Evolutionary conservation across 2,329 filamentous ascomycete genomes (phyloP).

Genomic region (Stenocarpella maydis): DNA sequence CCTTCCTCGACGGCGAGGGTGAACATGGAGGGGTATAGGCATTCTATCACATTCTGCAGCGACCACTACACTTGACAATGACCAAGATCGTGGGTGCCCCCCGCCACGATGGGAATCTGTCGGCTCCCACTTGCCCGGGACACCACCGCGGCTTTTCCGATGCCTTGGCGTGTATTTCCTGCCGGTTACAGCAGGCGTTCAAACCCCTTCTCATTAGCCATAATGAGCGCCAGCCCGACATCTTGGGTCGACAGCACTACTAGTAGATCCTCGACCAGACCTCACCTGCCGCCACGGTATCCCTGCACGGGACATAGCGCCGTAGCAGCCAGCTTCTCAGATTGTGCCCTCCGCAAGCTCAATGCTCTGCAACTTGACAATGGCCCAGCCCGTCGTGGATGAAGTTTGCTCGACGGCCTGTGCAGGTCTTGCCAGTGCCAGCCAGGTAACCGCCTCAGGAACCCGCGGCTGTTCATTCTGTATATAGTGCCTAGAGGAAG

Average conservation of each 20-base stretch:
- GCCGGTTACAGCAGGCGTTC: slow-evolving; percentile 18
- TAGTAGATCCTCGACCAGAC: slow-evolving; percentile 22
- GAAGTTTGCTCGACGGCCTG: slow-evolving; percentile 1
- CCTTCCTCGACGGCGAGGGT: not conserved
- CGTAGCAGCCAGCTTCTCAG: slow-evolving; percentile 24
- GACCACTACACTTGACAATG: slow-evolving; percentile 10
- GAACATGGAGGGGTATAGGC: slow-evolving; percentile 3
- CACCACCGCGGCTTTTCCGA: not conserved
- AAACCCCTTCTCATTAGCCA: slow-evolving; percentile 21
- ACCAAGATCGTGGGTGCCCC: no score
- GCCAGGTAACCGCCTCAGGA: not conserved
- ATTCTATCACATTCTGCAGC: not conserved
- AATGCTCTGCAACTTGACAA: slow-evolving; percentile 19
- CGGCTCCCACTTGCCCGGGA: not conserved
- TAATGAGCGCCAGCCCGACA: slow-evolving; percentile 11
- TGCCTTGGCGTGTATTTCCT: not conserved
- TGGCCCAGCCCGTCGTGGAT: slow-evolving; percentile 6
- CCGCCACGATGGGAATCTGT: no score
- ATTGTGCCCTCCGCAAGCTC: not conserved
- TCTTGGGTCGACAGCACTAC: slow-evolving; percentile 7
- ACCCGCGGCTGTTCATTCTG: not conserved
- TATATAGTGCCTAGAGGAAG: not conserved
- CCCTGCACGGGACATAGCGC: slow-evolving; percentile 4
- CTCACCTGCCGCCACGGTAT: slow-evolving; percentile 2
- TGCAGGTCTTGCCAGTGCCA: slow-evolving; percentile 24